These are phyloP conservation scores for Claviceps spartinae DNA, from an alignment of 2,329 filamentous ascomycete species.

Conservation along the genomic window DNA sequence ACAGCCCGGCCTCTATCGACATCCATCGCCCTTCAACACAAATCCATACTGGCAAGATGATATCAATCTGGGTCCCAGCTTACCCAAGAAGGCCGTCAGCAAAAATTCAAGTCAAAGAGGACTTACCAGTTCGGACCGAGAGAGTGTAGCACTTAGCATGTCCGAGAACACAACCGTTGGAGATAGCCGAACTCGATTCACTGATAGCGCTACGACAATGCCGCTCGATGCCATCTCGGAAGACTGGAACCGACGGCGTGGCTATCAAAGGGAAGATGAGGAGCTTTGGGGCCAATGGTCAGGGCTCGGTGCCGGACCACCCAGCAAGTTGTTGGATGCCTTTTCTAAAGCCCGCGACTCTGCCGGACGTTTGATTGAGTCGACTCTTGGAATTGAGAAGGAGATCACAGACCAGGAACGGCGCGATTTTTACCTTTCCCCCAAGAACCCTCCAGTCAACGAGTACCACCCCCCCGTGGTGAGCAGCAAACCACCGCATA, in stretches of 20 bases:
- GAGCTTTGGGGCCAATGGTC: slow-evolving; percentile 56
- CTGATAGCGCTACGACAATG: slow-evolving; percentile 15
- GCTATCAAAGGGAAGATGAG: slow-evolving; percentile 81
- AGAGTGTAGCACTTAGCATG: slow-evolving; percentile 34
- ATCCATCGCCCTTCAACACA: slow-evolving; percentile 71
- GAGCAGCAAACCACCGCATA: slow-evolving; percentile 55
- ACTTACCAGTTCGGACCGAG: slow-evolving; percentile 42
- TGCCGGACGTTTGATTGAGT: slow-evolving; percentile 40
- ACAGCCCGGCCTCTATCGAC: slow-evolving; percentile 60
- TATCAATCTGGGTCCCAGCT: slow-evolving; percentile 65
- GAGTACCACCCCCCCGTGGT: slow-evolving; percentile 78
- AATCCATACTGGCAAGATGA: slow-evolving; percentile 85
- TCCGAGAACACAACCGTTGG: slow-evolving; percentile 25
- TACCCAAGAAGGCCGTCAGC: slow-evolving; percentile 47
- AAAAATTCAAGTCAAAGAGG: slow-evolving; percentile 47
- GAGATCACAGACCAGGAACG: slow-evolving; percentile 37
- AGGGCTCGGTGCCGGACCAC: slow-evolving; percentile 24
- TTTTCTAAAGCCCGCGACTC: slow-evolving; percentile 45
- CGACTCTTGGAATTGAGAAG: slow-evolving; percentile 38
- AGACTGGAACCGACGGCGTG: slow-evolving; percentile 58
- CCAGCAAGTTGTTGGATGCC: slow-evolving; percentile 43
- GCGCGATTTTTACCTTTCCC: slow-evolving; percentile 47
- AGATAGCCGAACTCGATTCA: slow-evolving; percentile 22
- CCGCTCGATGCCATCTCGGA: slow-evolving; percentile 27
- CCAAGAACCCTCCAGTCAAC: slow-evolving; percentile 61